A percentile compares a stretch with the other conserved stretches of the same genome.
These are phyloP conservation scores for Fusarium sp. DNA, from an alignment of 2,329 filamentous ascomycete genomes.

Conservation along the genomic window DNA sequence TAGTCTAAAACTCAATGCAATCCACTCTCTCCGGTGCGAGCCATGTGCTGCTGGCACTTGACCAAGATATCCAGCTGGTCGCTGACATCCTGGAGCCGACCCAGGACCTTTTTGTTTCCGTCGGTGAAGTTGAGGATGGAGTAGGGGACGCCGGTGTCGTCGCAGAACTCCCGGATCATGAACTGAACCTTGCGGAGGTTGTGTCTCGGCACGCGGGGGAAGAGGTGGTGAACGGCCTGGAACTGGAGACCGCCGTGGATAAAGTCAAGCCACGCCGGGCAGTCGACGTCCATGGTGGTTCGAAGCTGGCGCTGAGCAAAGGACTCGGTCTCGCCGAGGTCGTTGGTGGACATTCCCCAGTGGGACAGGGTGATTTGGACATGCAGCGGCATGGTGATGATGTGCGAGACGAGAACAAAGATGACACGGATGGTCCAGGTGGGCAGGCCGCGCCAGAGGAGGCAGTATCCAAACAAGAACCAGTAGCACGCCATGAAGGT, in stretches of 20 bases:
- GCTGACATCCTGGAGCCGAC: constrained; percentile 65
- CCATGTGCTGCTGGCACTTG: constrained; percentile 65
- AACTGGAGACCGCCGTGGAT: constrained; percentile 79
- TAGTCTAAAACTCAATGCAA: constrained; percentile 40
- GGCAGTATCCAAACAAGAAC: constrained; percentile 74
- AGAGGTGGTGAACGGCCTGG: constrained; percentile 77
- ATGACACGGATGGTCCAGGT: constrained; percentile 66
- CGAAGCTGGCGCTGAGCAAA: constrained; percentile 76
- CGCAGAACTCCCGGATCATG: constrained; percentile 70
- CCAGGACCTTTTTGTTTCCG: constrained; percentile 66
- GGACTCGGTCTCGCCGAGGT: constrained; percentile 72
- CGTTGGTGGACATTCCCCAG: constrained; percentile 76
- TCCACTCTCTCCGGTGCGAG: constrained; percentile 58
- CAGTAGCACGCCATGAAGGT: constrained; percentile 72
- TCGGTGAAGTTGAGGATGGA: constrained; percentile 69
- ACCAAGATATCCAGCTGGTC: constrained; percentile 70
- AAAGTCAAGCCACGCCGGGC: constrained; percentile 77
- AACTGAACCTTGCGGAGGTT: constrained; percentile 71
- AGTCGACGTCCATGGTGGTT: constrained; percentile 80
- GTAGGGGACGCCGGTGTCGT: constrained; percentile 72
- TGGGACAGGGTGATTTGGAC: constrained; percentile 78
- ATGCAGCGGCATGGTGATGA: constrained; percentile 74
- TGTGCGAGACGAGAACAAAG: constrained; percentile 73
- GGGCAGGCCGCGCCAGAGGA: constrained; percentile 70
- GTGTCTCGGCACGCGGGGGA: constrained; percentile 74